A percentile compares a stretch with the other conserved stretches of the same genome.
Conservation (phyloP, 371 early-diverging fungal genomes). For the Rozella allomycis region DNA sequence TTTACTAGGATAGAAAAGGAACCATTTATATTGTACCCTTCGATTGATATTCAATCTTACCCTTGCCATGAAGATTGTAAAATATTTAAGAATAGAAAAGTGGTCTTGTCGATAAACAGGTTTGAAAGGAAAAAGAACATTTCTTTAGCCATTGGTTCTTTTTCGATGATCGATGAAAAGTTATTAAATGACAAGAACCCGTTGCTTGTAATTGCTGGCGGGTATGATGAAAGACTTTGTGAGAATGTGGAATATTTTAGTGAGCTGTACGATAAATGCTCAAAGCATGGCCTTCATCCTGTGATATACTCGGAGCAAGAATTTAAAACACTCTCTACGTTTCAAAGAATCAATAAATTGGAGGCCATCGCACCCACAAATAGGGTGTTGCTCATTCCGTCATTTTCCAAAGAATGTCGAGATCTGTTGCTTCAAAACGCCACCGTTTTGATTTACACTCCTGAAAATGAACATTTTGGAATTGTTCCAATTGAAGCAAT, state of each 20-base stretch:
- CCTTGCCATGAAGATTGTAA: constrained; percentile 25
- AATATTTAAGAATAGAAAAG: constrained; percentile 3
- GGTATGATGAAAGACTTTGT: constrained; percentile 55
- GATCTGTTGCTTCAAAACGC: constrained; percentile 41
- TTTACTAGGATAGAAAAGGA: constrained; percentile 34
- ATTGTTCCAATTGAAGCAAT: constrained; percentile 90
- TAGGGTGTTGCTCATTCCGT: constrained; percentile 70
- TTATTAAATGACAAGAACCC: constrained; percentile 12
- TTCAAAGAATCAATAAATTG: background rate
- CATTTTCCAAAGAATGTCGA: constrained; percentile 60
- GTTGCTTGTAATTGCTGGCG: constrained; percentile 56
- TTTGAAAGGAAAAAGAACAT: constrained; percentile 87
- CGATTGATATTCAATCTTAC: constrained; percentile 50
- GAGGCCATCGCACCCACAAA: too few species aligned
- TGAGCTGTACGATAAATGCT: constrained; percentile 40
- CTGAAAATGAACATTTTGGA: constrained; percentile 81
- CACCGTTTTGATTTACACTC: constrained; percentile 61
- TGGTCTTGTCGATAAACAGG: constrained; percentile 59
- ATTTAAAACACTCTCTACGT: constrained; percentile 1
- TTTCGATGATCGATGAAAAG: constrained; percentile 21
- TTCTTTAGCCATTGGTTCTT: constrained; percentile 52
- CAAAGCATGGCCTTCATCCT: constrained; percentile 10
- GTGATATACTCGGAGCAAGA: constrained; percentile 5
- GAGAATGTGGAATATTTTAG: constrained; percentile 67
- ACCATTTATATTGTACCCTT: constrained; percentile 64